phyloP scores from a whole-genome alignment of 2,329 filamentous ascomycete species.

The Hymenoscyphus scutula region DNA sequence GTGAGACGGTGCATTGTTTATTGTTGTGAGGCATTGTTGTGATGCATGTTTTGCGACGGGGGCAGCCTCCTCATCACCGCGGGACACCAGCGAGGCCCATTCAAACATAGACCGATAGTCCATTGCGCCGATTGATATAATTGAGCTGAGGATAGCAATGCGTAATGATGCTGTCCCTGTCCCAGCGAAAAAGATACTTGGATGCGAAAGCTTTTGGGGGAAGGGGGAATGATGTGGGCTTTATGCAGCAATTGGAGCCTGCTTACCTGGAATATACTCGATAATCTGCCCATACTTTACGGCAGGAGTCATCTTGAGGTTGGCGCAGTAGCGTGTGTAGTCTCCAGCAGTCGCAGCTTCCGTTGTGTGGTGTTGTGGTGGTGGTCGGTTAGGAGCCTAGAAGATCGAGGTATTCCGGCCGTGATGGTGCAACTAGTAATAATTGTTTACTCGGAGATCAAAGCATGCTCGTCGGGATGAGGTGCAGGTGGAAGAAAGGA shows the following conservation, averaged over 20 bases:
- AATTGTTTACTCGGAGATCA: conserved; percentile 23
- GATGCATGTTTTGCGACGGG: conserved; percentile 12
- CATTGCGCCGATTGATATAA: conserved; percentile 10
- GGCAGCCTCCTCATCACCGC: conserved; percentile 14
- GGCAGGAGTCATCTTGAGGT: conserved; percentile 43
- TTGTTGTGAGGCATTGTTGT: conserved; percentile 11
- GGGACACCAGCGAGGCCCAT: conserved; percentile 26
- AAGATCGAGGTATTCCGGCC: conserved; percentile 13
- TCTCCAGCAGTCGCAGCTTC: conserved; percentile 20
- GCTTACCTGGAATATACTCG: conserved; percentile 89
- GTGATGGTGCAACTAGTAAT: conserved; percentile 21
- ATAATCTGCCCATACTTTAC: conserved; percentile 78
- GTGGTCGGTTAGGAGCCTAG: conserved; percentile 5
- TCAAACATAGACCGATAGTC: conserved; percentile 27
- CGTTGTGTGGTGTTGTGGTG: conserved; percentile 17
- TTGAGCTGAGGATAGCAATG: conserved; percentile 18
- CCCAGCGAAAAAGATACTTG: background rate
- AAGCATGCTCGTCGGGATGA: conserved; percentile 22
- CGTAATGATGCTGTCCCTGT: conserved; percentile 27
- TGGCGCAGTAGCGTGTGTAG: conserved; percentile 5
- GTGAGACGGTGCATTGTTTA: conserved; percentile 22
- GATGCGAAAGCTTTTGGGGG: conserved; percentile 3
- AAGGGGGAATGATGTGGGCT: conserved; percentile 10
- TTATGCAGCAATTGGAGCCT: conserved; percentile 15
- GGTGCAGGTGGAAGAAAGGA: conserved; percentile 2